Percentiles rank a stretch among this genome's conserved stretches.
These are phyloP conservation scores for Leccinum subrobustum DNA, from an alignment of 1,284 basidiomycete genomes.

Conservation along the genomic window DNA sequence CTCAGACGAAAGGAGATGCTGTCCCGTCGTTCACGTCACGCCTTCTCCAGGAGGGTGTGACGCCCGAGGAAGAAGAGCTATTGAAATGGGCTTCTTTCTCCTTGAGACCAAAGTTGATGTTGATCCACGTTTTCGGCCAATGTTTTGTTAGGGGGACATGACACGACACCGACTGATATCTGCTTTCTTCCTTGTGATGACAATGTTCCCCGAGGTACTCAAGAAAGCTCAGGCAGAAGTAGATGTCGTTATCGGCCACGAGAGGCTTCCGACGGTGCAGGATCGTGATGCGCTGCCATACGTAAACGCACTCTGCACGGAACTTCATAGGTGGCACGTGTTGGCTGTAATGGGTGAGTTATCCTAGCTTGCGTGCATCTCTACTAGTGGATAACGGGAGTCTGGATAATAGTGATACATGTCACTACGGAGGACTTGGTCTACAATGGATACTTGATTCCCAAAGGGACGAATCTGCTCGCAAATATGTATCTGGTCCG, in stretches of 20 bases:
- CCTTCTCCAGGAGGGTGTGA: conserved; percentile 3
- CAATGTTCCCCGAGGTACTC: conserved; percentile 11
- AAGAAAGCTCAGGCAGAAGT: conserved; percentile 19
- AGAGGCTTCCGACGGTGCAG: conserved; percentile 13
- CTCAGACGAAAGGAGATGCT: conserved; percentile 40
- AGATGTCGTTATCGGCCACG: conserved; percentile 14
- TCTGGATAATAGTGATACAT: conserved; percentile 35
- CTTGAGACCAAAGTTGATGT: background rate
- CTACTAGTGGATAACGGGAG: conserved; percentile 10
- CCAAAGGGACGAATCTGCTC: conserved; percentile 34
- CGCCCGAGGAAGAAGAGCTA: conserved; percentile 13
- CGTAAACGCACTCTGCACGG: conserved; percentile 17
- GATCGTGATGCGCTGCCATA: conserved; percentile 18
- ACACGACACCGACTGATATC: conserved; percentile 39
- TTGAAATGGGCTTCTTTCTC: background rate
- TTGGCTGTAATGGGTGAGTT: conserved; percentile 14
- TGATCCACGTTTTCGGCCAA: too few species aligned
- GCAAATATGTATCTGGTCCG: conserved; percentile 22
- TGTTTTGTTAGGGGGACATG: background rate
- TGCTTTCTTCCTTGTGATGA: conserved; percentile 23
- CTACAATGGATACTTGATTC: conserved; percentile 37
- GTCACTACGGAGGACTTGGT: conserved; percentile 36
- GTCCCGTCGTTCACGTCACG: conserved; percentile 37
- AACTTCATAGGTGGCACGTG: conserved; percentile 21
- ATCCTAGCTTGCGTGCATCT: too few species aligned